Evolutionary conservation across 1,139 yeast genomes (phyloP).

Genomic region (Pichia sp.): DNA sequence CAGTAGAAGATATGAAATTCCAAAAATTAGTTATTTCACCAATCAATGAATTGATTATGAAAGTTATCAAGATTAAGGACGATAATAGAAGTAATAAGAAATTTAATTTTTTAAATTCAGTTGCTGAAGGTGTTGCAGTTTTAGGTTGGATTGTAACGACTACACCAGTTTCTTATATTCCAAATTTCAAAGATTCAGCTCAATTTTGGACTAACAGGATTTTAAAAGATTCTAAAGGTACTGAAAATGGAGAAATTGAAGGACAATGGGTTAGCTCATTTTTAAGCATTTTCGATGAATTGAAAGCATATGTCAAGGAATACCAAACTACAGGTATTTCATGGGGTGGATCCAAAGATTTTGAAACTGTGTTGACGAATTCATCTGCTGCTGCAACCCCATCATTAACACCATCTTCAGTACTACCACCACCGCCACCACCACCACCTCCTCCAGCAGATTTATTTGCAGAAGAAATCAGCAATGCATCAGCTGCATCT

Average conservation of each 20-base stretch:
- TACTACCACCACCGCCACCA: slow-evolving; percentile 44
- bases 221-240: slow-evolving; percentile 62
- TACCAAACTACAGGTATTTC: slow-evolving; percentile 75
- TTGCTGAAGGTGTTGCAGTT: slow-evolving; percentile 85
- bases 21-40: slow-evolving; percentile 55
- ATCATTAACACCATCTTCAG: slow-evolving; percentile 30
- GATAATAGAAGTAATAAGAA: slow-evolving; percentile 59
- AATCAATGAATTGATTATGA: slow-evolving; percentile 54
- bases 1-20: slow-evolving; percentile 46
- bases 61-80: slow-evolving; percentile 64
- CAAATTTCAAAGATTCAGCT: slow-evolving; percentile 85
- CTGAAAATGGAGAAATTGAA: slow-evolving; percentile 48
- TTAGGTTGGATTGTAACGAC: slow-evolving; percentile 83
- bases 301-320: slow-evolving; percentile 68
- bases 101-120: slow-evolving; percentile 69
- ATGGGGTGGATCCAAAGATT: slow-evolving; percentile 63
- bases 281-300: slow-evolving; percentile 56
- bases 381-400: slow-evolving; percentile 28
- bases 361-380: slow-evolving; percentile 38
- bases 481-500: background rate
- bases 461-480: slow-evolving; percentile 34
- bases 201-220: slow-evolving; percentile 92
- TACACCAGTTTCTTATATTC: slow-evolving; percentile 62
- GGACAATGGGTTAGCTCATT: slow-evolving; percentile 77
- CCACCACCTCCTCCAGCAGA: slow-evolving; percentile 83